These are phyloP conservation scores for Aspergillus sclerotioniger DNA, from an alignment of 495 filamentous ascomycete species.

Conservation along the genomic window DNA sequence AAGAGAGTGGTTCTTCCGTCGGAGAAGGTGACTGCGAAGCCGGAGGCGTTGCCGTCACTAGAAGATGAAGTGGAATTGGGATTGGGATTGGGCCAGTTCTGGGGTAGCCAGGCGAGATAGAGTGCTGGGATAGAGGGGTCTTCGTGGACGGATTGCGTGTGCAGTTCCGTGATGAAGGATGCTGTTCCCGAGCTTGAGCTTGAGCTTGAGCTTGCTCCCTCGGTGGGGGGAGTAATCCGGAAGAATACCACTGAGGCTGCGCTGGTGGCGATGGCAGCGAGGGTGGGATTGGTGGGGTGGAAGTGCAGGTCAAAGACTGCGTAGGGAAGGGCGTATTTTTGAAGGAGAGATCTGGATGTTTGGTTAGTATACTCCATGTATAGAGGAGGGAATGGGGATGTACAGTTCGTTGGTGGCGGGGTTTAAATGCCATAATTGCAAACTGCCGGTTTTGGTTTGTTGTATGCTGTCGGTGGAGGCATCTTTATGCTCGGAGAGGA, in stretches of 20 bases:
- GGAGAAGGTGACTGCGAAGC: constrained; percentile 65
- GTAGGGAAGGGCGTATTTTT: constrained; percentile 55
- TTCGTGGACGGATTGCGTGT: constrained; percentile 40
- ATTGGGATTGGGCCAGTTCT: constrained; percentile 27
- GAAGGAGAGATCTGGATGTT: constrained; percentile 30
- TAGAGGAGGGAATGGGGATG: not conserved
- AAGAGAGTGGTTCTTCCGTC: constrained; percentile 57
- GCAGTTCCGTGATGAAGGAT: constrained; percentile 30
- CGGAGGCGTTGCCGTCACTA: constrained; percentile 22
- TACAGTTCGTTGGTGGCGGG: constrained; percentile 49
- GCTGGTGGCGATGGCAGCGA: constrained; percentile 71
- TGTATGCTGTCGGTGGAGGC: constrained; percentile 29
- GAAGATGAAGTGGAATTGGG: constrained; percentile 15
- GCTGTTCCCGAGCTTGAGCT: not conserved
- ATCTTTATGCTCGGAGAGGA: constrained; percentile 54
- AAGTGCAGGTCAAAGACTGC: constrained; percentile 89
- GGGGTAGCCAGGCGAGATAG: constrained; percentile 69
- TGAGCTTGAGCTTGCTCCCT: not conserved
- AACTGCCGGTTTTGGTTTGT: constrained; percentile 68
- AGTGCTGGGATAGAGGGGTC: constrained; percentile 61
- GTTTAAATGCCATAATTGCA: constrained; percentile 61
- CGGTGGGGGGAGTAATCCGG: constrained; percentile 22
- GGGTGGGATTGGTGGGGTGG: constrained; percentile 51
- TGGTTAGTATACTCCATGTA: constrained; percentile 5
- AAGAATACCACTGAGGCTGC: constrained; percentile 68